A percentile compares a stretch with the other conserved stretches of the same genome.
These are phyloP conservation scores for Verticillium dahliae DNA, from an alignment of 2,329 filamentous ascomycete species.

Conservation along the genomic window DNA sequence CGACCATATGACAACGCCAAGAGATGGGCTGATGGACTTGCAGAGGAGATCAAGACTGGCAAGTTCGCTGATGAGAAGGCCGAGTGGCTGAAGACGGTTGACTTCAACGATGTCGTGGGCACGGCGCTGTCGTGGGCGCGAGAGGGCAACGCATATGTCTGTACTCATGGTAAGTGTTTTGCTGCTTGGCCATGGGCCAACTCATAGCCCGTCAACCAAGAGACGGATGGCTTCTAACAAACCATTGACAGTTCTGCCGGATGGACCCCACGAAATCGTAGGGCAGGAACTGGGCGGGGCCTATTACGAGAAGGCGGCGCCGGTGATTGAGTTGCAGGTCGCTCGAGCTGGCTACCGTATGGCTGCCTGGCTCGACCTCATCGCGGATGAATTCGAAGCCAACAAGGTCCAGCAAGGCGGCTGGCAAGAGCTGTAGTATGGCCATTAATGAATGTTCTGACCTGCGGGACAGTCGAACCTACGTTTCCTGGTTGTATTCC, in stretches of 20 bases:
- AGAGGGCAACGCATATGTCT: conserved; percentile 57
- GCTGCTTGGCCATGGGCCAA: background rate
- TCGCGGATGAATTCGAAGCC: conserved; percentile 33
- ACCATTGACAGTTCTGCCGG: conserved; percentile 46
- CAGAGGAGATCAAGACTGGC: conserved; percentile 46
- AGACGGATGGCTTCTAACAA: background rate
- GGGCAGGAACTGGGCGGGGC: conserved; percentile 54
- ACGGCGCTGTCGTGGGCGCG: conserved; percentile 59
- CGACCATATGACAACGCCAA: conserved; percentile 42
- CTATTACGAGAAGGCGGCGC: conserved; percentile 59
- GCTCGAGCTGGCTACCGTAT: conserved; percentile 64
- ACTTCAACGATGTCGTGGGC: conserved; percentile 43
- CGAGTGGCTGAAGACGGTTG: conserved; percentile 51
- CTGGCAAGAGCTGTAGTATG: background rate
- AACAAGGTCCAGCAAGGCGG: background rate
- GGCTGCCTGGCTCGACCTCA: conserved; percentile 59
- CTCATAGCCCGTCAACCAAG: too few species aligned
- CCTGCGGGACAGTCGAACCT: background rate
- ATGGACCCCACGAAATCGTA: conserved; percentile 50
- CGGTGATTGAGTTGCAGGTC: conserved; percentile 58
- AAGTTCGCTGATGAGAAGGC: conserved; percentile 43
- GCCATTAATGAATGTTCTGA: background rate
- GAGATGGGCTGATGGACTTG: conserved; percentile 51
- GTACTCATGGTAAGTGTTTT: conserved; percentile 44
- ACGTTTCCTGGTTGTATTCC: background rate